Percentiles rank a stretch among this genome's conserved stretches.
phyloP scores from a whole-genome alignment of 805 yeast species.

The Ogataea parapolymorpha region DNA sequence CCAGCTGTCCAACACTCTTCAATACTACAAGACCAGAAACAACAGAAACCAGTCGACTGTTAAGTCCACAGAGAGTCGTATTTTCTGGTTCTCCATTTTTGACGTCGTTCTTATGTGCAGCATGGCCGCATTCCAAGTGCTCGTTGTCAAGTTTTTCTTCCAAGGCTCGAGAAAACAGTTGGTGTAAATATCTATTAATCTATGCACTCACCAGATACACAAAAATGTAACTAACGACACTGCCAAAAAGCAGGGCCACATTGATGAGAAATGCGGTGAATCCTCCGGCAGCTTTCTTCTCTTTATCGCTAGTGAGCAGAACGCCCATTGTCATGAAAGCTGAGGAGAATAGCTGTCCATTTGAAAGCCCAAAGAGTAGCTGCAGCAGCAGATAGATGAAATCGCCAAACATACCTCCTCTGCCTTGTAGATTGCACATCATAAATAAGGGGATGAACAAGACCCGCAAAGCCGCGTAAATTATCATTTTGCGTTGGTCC shows the following conservation, averaged over 20 bases:
- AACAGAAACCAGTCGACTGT: constrained; percentile 86
- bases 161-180: constrained; percentile 66
- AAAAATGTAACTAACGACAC: constrained; percentile 67
- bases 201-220: constrained; percentile 33
- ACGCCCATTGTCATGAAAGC: constrained; percentile 47
- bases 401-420: constrained; percentile 51
- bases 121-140: constrained; percentile 67
- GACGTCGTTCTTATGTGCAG: constrained; percentile 63
- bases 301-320: constrained; percentile 45
- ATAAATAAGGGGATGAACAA: constrained; percentile 69
- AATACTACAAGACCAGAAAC: constrained; percentile 86
- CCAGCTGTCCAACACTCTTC: constrained; percentile 55
- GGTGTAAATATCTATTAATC: constrained; percentile 36
- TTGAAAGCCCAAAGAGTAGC: constrained; percentile 77
- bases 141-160: constrained; percentile 67
- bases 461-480: constrained; percentile 54
- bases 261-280: constrained; percentile 79
- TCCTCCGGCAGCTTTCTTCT: constrained; percentile 90
- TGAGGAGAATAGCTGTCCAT: constrained; percentile 80
- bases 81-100: constrained; percentile 61
- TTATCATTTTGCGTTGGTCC: constrained; percentile 43
- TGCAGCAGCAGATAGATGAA: constrained; percentile 65
- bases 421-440: constrained; percentile 55
- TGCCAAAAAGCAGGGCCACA: constrained; percentile 75
- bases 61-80: constrained; percentile 58